phyloP scores from a whole-genome alignment of 495 filamentous ascomycete species.

The Penicillium cataractarum region DNA sequence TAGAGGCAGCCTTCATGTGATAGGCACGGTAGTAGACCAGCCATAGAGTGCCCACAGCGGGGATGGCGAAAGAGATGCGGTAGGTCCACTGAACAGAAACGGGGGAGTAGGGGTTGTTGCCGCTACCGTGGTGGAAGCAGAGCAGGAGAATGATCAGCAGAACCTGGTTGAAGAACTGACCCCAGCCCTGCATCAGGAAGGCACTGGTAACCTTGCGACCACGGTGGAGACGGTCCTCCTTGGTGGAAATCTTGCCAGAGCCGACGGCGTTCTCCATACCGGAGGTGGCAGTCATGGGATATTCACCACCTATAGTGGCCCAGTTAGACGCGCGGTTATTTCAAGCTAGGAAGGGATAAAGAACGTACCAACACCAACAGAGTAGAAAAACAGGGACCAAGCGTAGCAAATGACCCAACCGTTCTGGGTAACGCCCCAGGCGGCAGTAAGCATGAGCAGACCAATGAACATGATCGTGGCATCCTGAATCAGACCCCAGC shows the following conservation, averaged over 20 bases:
- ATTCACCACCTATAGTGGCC: constrained; percentile 64
- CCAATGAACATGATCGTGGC: constrained; percentile 91
- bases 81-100: constrained; percentile 80
- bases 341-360: background rate
- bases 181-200: constrained; percentile 97
- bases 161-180: constrained; percentile 88
- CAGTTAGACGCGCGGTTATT: constrained; percentile 17
- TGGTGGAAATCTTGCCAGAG: constrained; percentile 82
- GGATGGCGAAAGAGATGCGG: constrained; percentile 81
- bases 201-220: constrained; percentile 90
- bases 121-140: constrained; percentile 75
- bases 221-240: constrained; percentile 88
- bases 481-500: constrained; percentile 92
- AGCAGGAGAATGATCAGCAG: constrained; percentile 80
- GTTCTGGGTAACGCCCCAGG: constrained; percentile 80
- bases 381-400: constrained; percentile 89
- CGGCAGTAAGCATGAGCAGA: constrained; percentile 81
- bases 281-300: constrained; percentile 93
- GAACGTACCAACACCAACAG: constrained; percentile 76
- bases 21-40: constrained; percentile 87
- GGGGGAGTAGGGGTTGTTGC: constrained; percentile 71
- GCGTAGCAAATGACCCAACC: constrained; percentile 94
- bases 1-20: constrained; percentile 80
- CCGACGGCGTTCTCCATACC: constrained; percentile 91
- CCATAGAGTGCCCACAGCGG: constrained; percentile 87